phyloP scores from a whole-genome alignment of 768 basidiomycete genomes.

The Lactarius quietus region DNA sequence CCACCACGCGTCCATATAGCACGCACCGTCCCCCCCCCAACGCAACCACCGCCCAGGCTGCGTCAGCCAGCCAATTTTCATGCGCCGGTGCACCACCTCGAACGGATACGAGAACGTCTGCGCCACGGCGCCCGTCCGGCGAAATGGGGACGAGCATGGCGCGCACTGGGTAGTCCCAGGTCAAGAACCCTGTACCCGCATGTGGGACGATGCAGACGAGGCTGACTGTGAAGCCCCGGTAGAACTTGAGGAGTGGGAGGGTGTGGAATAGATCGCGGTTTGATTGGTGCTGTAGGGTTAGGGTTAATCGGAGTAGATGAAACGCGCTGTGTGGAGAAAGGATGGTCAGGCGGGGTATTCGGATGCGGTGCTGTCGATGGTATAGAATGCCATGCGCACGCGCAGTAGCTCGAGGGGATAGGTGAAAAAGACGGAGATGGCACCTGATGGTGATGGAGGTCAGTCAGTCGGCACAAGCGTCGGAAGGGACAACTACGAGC shows the following conservation, averaged over 20 bases:
- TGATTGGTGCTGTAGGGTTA: constrained; percentile 21
- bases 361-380: constrained; percentile 20
- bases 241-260: constrained; percentile 84
- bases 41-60: constrained; percentile 72
- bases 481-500: not conserved
- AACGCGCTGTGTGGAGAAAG: constrained; percentile 50
- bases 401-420: constrained; percentile 95
- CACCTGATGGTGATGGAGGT: constrained; percentile 44
- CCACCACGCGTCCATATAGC: constrained; percentile 66
- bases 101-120: constrained; percentile 94
- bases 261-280: constrained; percentile 44
- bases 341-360: constrained; percentile 37
- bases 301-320: constrained; percentile 80
- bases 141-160: constrained; percentile 51
- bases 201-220: constrained; percentile 92
- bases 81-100: constrained; percentile 85
- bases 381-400: constrained; percentile 93
- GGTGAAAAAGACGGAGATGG: constrained; percentile 84
- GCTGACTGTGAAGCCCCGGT: constrained; percentile 95
- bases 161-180: constrained; percentile 80
- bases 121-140: constrained; percentile 47
- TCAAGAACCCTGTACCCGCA: constrained; percentile 90
- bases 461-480: not conserved
- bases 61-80: constrained; percentile 92
- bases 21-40: constrained; percentile 78